A percentile compares a stretch with the other conserved stretches of the same genome.
Evolutionary conservation across 306 rosid genomes (phyloP).

Genomic region (Medicago lupulina): DNA sequence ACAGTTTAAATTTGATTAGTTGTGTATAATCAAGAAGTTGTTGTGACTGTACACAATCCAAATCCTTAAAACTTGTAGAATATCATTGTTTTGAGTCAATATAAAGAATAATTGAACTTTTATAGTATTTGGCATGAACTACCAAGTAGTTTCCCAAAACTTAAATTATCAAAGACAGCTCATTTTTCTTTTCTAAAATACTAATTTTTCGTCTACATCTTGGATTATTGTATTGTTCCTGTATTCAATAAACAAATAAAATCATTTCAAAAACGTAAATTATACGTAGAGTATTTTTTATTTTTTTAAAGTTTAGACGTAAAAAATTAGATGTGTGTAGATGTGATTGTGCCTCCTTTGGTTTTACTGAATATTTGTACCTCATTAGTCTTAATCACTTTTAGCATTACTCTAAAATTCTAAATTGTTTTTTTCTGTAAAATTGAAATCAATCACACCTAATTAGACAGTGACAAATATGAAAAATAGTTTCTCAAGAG

Average conservation of each 20-base stretch:
- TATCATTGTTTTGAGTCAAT: background rate
- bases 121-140: background rate
- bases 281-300: background rate
- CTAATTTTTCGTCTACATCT: background rate
- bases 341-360: background rate
- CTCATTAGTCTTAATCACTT: slow-evolving; percentile 15
- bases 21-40: too few species aligned
- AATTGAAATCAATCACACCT: background rate
- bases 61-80: background rate
- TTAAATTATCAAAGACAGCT: background rate
- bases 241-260: background rate
- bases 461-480: background rate
- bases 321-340: background rate
- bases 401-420: background rate
- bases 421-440: background rate
- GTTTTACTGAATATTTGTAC: background rate
- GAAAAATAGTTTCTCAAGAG: background rate
- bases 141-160: background rate
- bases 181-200: background rate
- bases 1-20: too few species aligned
- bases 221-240: background rate
- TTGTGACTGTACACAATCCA: background rate
- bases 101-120: background rate
- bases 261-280: background rate
- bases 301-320: background rate